Evolutionary conservation across 2,329 filamentous ascomycete genomes (phyloP), one percentile per base, ranked within the genome.

Genomic region (Aspergillus piperis): DNA sequence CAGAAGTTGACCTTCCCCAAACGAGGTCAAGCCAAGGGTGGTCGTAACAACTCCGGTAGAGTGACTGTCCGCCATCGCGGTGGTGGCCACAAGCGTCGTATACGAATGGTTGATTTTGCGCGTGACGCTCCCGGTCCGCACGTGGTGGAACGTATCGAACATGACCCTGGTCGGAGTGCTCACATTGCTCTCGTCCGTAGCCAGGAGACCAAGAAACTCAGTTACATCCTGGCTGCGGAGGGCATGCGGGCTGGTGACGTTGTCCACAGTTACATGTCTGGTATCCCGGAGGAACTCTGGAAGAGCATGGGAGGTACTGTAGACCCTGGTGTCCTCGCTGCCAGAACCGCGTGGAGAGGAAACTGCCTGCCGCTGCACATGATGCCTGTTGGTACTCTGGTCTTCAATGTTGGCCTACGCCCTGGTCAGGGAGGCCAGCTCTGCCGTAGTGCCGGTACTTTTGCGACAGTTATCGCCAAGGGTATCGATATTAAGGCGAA

Each of bases 321-420:
- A 54, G 95, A 99, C 83, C 92, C 94, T 10, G 96, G 96, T 89
- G 91, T 99, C 75, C 81, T 99, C 63, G 95, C 96, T 7, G 91
- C 95, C 30, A 95, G 91, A 81, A 99, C 96, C 23, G 93, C 92
- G 1, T 93, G 93, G 81, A 86, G 92, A 71, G 95, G 95, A 58
- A 99, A 99, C 77, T 99, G 95, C 75, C 79, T 99, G 68, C 95
- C 95, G 13, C 82, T 99, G 74, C 91, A 96, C 78, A 95, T 99
- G 88, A 90, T 99, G 62, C 96, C 95, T 1, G 85, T 97, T 41
- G 94, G 95, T n/a, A 96, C 92, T 2, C 86, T 92, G 44, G 87
- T 99, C 54, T 97, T 90, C 82, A 95, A 94, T 67, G 88, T 99
- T 36, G 94, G 94, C 11, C 91, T 85, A 53, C 81, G 89, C 25